These are phyloP conservation scores for Aschersonia sp. DNA, from an alignment of 2,329 filamentous ascomycete genomes.

Conservation along the genomic window DNA sequence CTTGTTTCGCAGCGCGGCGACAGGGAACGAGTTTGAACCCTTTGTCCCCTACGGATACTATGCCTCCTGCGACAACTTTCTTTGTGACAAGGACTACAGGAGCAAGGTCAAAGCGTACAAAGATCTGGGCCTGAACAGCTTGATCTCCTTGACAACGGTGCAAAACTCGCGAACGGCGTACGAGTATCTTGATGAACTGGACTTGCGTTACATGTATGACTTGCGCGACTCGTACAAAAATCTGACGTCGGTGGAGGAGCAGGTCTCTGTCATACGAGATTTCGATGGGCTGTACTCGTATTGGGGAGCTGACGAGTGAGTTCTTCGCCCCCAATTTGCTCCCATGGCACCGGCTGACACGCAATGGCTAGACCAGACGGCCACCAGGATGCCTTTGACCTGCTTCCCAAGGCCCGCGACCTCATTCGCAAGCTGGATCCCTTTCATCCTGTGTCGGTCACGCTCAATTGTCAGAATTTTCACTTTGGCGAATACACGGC, in stretches of 20 bases:
- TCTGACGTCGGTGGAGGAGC: slow-evolving; percentile 20
- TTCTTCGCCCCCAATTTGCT: background rate
- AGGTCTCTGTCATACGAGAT: slow-evolving; percentile 24
- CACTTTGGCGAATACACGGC: slow-evolving; percentile 39
- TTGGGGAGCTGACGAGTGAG: slow-evolving; percentile 30
- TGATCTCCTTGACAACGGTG: slow-evolving; percentile 26
- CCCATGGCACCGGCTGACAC: background rate
- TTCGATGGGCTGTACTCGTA: slow-evolving; percentile 27
- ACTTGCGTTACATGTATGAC: slow-evolving; percentile 29
- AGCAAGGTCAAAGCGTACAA: slow-evolving; percentile 18
- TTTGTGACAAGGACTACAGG: slow-evolving; percentile 21
- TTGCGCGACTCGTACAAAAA: slow-evolving; percentile 29
- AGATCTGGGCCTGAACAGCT: slow-evolving; percentile 26
- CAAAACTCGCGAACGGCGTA: slow-evolving; percentile 21
- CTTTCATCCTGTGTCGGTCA: slow-evolving; percentile 45
- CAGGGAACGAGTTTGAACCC: slow-evolving; percentile 20
- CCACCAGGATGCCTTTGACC: slow-evolving; percentile 36
- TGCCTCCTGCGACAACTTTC: slow-evolving; percentile 26
- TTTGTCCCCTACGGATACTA: slow-evolving; percentile 31
- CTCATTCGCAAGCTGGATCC: slow-evolving; percentile 36
- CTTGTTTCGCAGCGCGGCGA: slow-evolving; percentile 20
- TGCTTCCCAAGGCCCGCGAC: slow-evolving; percentile 24
- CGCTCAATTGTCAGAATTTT: slow-evolving; percentile 48
- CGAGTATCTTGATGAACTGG: slow-evolving; percentile 22
- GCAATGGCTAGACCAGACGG: slow-evolving; percentile 31